Evolutionary conservation across 768 basidiomycete genomes (phyloP), one percentile per base, ranked within the genome.

Genomic region (Antrodiella citrinella): DNA sequence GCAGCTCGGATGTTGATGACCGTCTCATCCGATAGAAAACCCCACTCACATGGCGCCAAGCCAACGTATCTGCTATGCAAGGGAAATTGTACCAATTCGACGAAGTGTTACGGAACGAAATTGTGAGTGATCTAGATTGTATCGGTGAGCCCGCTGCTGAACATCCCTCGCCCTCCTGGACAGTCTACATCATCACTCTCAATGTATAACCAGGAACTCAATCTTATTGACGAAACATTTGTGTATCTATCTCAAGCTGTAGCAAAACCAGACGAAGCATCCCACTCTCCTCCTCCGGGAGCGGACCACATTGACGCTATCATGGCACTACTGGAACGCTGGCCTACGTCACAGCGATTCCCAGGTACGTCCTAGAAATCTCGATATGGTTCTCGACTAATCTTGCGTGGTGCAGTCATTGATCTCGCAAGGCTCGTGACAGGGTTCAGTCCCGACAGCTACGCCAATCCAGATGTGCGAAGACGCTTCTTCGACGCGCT

Each of bases 11-110:
- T 3, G 50, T 39, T 41, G 12, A 47, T 35, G 10, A 38, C 50
- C 7, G 54, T 24, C 30, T 26, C n/a, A n/a, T 25, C 35, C 49
- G 18, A 12, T 57, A 91, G 88, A 69, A 74, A 40, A 79, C 75
- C 35, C 72, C 75, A 40, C 75, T 91, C 18, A 71, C 76, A n/a
- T 95, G 97, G 72, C 90, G 87, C 55, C 88, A 91, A 71, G 89
- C 82, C 2, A 82, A 81, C 63, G 75, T 94, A 22, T 59, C 72
- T 19, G 88, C 88, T 15, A 89, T 94, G 81, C 82, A 80, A 59
- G 73, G 74, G 19, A 94, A 94, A 65, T 59, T 91, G 18, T 73
- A 76, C 53, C 84, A 92, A 62, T 82, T 92, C 45, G 76, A 91
- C 56, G 80, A 85, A 41, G 75, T 67, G 18, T 67, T 92, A 30